A percentile compares a stretch with the other conserved stretches of the same genome.
Conservation (phyloP, 495 filamentous ascomycete genomes). For the Lasiosphaeris hirsuta region DNA sequence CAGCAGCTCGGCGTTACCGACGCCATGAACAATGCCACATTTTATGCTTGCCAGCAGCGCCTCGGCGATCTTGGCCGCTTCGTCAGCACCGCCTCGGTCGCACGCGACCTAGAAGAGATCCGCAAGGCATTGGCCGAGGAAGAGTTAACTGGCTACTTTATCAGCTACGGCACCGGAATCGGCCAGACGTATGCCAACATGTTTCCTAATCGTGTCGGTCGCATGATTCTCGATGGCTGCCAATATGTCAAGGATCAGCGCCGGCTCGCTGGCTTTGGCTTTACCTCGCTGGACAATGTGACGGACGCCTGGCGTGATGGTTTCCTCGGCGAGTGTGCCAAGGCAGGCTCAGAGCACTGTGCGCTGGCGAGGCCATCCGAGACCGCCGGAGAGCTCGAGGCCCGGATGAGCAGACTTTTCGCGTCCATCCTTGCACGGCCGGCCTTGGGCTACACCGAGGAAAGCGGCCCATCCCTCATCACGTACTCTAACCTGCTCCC, state of each 20-base stretch:
- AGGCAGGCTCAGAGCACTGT: conserved; percentile 42
- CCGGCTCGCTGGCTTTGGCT: conserved; percentile 40
- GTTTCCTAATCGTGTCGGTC: conserved; percentile 46
- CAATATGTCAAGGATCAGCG: conserved; percentile 50
- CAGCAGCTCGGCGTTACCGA: conserved; percentile 38
- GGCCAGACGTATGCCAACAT: conserved; percentile 54
- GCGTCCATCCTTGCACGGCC: conserved; percentile 34
- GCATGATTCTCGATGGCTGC: conserved; percentile 47
- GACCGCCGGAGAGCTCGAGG: conserved; percentile 30
- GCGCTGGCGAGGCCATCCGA: conserved; percentile 37
- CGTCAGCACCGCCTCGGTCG: conserved; percentile 42
- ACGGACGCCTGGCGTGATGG: conserved; percentile 48
- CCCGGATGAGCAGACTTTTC: conserved; percentile 36
- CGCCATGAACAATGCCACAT: conserved; percentile 38
- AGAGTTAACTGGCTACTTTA: conserved; percentile 58
- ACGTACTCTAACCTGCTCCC: conserved; percentile 40
- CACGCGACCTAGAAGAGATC: conserved; percentile 50
- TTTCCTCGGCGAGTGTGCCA: conserved; percentile 46
- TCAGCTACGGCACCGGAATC: conserved; percentile 67
- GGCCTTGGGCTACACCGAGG: conserved; percentile 30
- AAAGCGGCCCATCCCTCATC: conserved; percentile 38
- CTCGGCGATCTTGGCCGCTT: conserved; percentile 43
- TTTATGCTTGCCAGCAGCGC: conserved; percentile 42
- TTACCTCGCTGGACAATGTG: conserved; percentile 44
- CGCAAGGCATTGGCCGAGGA: conserved; percentile 46